Evolutionary conservation across 768 basidiomycete genomes (phyloP).

Genomic region (Tulasnella sp.): DNA sequence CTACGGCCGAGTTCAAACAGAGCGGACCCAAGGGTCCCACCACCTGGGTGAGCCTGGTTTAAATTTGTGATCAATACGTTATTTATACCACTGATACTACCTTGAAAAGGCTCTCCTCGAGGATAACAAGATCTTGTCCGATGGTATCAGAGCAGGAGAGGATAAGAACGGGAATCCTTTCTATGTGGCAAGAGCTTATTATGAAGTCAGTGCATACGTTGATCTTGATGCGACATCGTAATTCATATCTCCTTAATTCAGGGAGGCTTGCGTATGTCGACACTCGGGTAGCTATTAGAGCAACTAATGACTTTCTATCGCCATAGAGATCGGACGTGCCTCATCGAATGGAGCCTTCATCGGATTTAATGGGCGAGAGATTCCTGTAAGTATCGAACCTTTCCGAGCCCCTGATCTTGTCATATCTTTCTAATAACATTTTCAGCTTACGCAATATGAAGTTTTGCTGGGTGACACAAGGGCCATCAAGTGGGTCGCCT

Average conservation of each 20-base stretch:
- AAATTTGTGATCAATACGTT: neutral
- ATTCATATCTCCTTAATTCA: neutral
- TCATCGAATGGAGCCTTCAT: neutral
- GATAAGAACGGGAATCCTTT: constrained; percentile 49
- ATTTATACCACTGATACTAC: neutral
- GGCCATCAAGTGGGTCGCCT: neutral
- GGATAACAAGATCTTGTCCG: constrained; percentile 45
- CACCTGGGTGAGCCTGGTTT: constrained; percentile 34
- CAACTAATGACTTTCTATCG: neutral
- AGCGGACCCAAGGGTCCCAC: constrained; percentile 36
- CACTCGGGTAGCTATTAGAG: neutral
- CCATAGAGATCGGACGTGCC: constrained; percentile 10
- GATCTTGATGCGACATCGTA: neutral
- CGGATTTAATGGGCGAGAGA: neutral
- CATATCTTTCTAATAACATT: neutral
- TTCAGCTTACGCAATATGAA: too few species aligned
- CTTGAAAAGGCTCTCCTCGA: constrained; percentile 39
- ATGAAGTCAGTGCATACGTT: constrained; percentile 28
- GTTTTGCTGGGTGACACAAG: neutral
- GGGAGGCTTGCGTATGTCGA: neutral
- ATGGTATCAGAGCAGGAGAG: constrained; percentile 47
- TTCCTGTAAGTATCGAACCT: constrained; percentile 1
- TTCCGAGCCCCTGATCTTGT: neutral
- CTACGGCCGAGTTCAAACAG: constrained; percentile 37
- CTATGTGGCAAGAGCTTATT: constrained; percentile 46